These are phyloP conservation scores for Rhizoclosmatium hyalinum DNA, from an alignment of 371 early-diverging fungal genomes.

Conservation along the genomic window DNA sequence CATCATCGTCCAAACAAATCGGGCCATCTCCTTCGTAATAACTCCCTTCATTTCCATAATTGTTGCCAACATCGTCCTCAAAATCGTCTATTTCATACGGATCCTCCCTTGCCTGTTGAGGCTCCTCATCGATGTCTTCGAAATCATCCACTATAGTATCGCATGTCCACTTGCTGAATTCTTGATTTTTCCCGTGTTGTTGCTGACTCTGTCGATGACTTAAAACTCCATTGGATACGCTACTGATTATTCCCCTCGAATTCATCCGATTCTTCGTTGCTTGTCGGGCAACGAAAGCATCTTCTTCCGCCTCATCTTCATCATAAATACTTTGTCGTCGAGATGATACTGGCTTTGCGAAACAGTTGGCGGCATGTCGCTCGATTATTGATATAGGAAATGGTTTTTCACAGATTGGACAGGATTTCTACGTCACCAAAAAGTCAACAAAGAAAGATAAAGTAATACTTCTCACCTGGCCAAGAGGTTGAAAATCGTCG, in stretches of 20 bases:
- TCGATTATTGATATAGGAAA: no score
- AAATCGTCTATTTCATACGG: not conserved
- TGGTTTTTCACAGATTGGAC: no score
- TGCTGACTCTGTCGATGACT: not conserved
- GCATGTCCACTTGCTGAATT: not conserved
- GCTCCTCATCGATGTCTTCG: slow-evolving; percentile 3
- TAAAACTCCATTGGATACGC: not conserved
- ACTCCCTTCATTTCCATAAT: not conserved
- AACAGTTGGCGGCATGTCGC: no score
- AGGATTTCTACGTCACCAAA: not conserved
- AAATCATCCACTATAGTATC: slow-evolving; percentile 3
- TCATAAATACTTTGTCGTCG: no score
- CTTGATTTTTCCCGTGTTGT: not conserved
- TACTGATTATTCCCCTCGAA: not conserved
- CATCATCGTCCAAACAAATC: not conserved
- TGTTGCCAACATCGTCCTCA: not conserved
- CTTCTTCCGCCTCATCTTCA: no score
- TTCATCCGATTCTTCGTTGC: not conserved
- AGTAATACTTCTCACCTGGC: not conserved
- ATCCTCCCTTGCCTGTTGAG: not conserved
- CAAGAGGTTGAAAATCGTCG: not conserved
- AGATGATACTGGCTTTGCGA: no score
- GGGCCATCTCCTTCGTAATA: not conserved
- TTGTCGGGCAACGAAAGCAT: no score
- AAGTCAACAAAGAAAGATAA: not conserved